These are phyloP conservation scores for Huntiella moniliformis DNA, from an alignment of 2,329 filamentous ascomycete genomes.

Conservation along the genomic window DNA sequence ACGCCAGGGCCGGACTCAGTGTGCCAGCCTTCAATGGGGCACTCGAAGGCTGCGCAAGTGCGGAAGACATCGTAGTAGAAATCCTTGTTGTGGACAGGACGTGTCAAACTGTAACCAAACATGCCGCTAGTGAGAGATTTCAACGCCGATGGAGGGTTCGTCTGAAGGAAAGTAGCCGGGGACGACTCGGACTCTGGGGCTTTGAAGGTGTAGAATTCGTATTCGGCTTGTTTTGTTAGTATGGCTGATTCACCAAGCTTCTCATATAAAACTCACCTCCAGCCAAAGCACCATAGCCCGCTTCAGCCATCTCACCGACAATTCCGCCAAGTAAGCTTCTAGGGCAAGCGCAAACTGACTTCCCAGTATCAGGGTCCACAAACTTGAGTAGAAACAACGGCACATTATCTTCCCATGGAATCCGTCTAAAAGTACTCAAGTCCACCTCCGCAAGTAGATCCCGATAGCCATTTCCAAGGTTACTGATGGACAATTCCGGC, in stretches of 20 bases:
- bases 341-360: constrained; percentile 60
- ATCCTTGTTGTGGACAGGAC: constrained; percentile 75
- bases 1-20: constrained; percentile 88
- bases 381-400: constrained; percentile 78
- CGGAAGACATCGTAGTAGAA: constrained; percentile 84
- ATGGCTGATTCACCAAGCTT: background rate
- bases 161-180: constrained; percentile 53
- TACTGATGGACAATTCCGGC: constrained; percentile 68
- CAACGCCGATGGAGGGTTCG: constrained; percentile 54
- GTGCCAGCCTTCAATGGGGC: constrained; percentile 84
- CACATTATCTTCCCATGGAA: constrained; percentile 78
- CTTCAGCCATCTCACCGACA: constrained; percentile 44
- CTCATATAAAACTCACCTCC: constrained; percentile 44
- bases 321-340: constrained; percentile 53
- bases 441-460: constrained; percentile 73
- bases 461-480: constrained; percentile 75
- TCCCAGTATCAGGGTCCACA: constrained; percentile 55
- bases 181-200: constrained; percentile 44
- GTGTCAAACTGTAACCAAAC: constrained; percentile 84
- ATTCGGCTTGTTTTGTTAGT: constrained; percentile 45
- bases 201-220: constrained; percentile 86
- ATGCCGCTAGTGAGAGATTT: constrained; percentile 77
- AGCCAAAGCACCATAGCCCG: constrained; percentile 70
- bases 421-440: constrained; percentile 56
- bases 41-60: constrained; percentile 56